Conservation (phyloP, 139 green algal genomes). For the Axilococcus clingmanii region DNA sequence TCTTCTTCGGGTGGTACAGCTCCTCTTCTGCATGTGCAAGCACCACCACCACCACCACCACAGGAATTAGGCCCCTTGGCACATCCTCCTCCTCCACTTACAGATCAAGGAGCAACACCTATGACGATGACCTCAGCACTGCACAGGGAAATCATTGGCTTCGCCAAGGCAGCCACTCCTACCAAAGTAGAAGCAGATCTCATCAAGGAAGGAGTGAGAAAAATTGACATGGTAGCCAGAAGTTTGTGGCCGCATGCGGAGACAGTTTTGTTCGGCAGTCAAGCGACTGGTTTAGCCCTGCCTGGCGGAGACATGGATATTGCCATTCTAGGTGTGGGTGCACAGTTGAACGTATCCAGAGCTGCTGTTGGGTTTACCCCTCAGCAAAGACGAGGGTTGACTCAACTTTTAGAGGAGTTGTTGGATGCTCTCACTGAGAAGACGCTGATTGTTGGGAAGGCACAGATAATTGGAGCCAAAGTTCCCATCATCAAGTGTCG, state of each 20-base stretch:
- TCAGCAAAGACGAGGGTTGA: constrained; percentile 9
- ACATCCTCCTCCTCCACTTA: too few species aligned
- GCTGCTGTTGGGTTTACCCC: constrained; percentile 25
- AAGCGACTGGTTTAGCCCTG: constrained; percentile 50
- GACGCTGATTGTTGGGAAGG: constrained; percentile 3
- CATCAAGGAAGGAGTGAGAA: constrained; percentile 6
- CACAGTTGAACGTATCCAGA: constrained; percentile 16
- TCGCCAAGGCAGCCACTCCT: constrained; percentile 32
- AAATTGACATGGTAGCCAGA: constrained; percentile 18
- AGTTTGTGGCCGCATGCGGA: constrained; percentile 41
- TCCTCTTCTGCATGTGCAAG: neutral
- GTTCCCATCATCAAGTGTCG: constrained; percentile 68
- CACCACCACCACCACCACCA: neutral
- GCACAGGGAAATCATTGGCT: constrained; percentile 40
- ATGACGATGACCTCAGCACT: constrained; percentile 14
- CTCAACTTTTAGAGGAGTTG: constrained; percentile 22
- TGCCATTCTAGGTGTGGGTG: constrained; percentile 38
- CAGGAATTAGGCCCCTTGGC: too few species aligned
- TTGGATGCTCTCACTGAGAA: constrained; percentile 16
- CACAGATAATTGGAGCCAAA: constrained; percentile 35
- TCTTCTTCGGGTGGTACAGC: neutral
- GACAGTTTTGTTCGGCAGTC: constrained; percentile 59
- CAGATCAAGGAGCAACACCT: too few species aligned
- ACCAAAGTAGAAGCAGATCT: constrained; percentile 8
- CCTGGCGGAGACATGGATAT: constrained; percentile 69